Evolutionary conservation across 345 rosid species (phyloP).

Genomic region (Nephelium lappaceum): DNA sequence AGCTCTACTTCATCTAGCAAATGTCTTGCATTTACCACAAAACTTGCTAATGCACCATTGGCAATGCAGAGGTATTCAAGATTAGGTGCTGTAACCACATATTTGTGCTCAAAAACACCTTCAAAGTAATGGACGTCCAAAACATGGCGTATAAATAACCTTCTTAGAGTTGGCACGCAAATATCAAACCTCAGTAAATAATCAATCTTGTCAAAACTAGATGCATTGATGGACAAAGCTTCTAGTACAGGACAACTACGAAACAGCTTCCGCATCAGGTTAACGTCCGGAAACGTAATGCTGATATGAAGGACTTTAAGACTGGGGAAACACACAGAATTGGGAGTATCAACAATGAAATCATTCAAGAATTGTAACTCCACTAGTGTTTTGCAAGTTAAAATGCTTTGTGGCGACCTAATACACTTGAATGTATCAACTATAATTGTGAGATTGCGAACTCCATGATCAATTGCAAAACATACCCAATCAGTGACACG

Average conservation of each 20-base stretch:
- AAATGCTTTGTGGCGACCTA: neutral
- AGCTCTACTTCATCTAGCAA: neutral
- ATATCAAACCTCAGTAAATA: neutral
- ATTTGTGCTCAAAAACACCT: neutral
- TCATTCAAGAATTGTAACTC: neutral
- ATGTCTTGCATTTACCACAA: neutral
- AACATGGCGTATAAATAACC: neutral
- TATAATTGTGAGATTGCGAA: neutral
- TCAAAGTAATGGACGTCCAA: no score
- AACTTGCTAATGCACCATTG: neutral
- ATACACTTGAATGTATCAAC: neutral
- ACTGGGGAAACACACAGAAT: neutral
- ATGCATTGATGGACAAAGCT: neutral
- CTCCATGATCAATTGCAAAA: neutral
- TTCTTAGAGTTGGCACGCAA: neutral
- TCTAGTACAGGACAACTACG: conserved; percentile 3
- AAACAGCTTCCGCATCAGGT: neutral
- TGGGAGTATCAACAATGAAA: neutral
- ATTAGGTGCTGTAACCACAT: neutral
- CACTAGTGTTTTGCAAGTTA: neutral
- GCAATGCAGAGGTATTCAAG: neutral
- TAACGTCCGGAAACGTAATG: neutral
- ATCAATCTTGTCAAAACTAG: neutral
- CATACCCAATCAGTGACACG: neutral
- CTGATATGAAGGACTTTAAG: neutral